phyloP scores from a whole-genome alignment of 495 filamentous ascomycete genomes.

The Penicillium desertorum region DNA sequence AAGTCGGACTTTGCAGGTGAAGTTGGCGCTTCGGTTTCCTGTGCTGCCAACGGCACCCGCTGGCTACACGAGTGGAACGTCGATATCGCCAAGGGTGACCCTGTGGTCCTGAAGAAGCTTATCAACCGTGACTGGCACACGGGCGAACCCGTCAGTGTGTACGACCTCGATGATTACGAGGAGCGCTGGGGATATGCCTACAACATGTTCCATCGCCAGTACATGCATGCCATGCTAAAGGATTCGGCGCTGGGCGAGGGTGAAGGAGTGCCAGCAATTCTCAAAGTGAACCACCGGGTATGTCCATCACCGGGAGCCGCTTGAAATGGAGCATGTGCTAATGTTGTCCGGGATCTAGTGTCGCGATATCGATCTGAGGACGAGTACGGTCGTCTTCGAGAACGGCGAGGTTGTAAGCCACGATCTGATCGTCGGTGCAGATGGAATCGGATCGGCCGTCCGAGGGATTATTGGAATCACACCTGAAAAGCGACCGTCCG shows the following conservation, averaged over 20 bases:
- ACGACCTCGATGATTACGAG: slow-evolving; percentile 46
- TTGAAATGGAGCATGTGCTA: neutral
- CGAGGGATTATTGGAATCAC: slow-evolving; percentile 43
- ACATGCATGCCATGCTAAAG: slow-evolving; percentile 57
- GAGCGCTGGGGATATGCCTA: slow-evolving; percentile 48
- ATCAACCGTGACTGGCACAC: slow-evolving; percentile 53
- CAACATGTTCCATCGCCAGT: slow-evolving; percentile 57
- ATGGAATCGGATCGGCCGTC: slow-evolving; percentile 48
- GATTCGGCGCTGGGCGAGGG: slow-evolving; percentile 46
- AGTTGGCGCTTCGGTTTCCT: slow-evolving; percentile 45
- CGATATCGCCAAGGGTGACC: slow-evolving; percentile 45
- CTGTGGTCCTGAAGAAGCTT: slow-evolving; percentile 47
- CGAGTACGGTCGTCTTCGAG: slow-evolving; percentile 39
- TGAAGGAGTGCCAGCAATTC: slow-evolving; percentile 40
- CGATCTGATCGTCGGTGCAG: slow-evolving; percentile 46
- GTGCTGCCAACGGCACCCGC: slow-evolving; percentile 46
- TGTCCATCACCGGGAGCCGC: neutral
- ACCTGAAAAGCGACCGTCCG: slow-evolving; percentile 46
- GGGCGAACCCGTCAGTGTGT: slow-evolving; percentile 45
- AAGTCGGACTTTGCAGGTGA: slow-evolving; percentile 44
- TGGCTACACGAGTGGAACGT: slow-evolving; percentile 50
- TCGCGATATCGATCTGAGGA: slow-evolving; percentile 37
- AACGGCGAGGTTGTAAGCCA: slow-evolving; percentile 35
- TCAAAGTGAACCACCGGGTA: slow-evolving; percentile 47
- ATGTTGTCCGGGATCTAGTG: slow-evolving; percentile 23